phyloP scores from a whole-genome alignment of 2,329 filamentous ascomycete genomes.

The Cladosporium halotolerans region DNA sequence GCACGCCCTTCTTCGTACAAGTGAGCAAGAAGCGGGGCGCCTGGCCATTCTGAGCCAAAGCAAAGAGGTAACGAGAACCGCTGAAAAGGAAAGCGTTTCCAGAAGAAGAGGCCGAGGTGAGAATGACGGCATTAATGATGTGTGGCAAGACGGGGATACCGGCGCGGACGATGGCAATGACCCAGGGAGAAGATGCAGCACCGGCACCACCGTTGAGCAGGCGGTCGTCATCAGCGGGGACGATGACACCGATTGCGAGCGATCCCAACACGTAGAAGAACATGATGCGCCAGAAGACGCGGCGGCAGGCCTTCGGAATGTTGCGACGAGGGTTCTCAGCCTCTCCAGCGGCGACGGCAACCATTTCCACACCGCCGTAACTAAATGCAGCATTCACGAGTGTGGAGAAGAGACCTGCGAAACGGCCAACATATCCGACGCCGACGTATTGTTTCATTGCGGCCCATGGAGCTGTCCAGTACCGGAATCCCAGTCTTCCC shows the following conservation, averaged over 20 bases:
- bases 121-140: slow-evolving; percentile 70
- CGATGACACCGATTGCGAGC: slow-evolving; percentile 33
- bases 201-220: slow-evolving; percentile 29
- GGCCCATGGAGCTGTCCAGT: slow-evolving; percentile 61
- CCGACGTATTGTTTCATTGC: slow-evolving; percentile 54
- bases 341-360: slow-evolving; percentile 52
- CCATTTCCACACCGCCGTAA: slow-evolving; percentile 48
- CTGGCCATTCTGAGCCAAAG: slow-evolving; percentile 44
- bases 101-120: slow-evolving; percentile 65
- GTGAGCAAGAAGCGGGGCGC: slow-evolving; percentile 47
- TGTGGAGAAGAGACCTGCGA: slow-evolving; percentile 54
- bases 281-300: slow-evolving; percentile 30
- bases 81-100: slow-evolving; percentile 60
- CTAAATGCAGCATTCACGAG: slow-evolving; percentile 46
- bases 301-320: slow-evolving; percentile 44
- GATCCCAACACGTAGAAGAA: slow-evolving; percentile 54
- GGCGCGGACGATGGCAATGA: slow-evolving; percentile 63
- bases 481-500: slow-evolving; percentile 53
- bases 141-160: slow-evolving; percentile 61
- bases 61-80: slow-evolving; percentile 48
- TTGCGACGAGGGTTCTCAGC: slow-evolving; percentile 46
- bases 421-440: slow-evolving; percentile 47
- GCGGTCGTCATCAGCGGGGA: slow-evolving; percentile 25
- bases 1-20: slow-evolving; percentile 70
- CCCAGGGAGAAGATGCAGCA: slow-evolving; percentile 47